A percentile compares a stretch with the other conserved stretches of the same genome.
Conservation (phyloP, 257 asterid genomes). For the Vinca minor region DNA sequence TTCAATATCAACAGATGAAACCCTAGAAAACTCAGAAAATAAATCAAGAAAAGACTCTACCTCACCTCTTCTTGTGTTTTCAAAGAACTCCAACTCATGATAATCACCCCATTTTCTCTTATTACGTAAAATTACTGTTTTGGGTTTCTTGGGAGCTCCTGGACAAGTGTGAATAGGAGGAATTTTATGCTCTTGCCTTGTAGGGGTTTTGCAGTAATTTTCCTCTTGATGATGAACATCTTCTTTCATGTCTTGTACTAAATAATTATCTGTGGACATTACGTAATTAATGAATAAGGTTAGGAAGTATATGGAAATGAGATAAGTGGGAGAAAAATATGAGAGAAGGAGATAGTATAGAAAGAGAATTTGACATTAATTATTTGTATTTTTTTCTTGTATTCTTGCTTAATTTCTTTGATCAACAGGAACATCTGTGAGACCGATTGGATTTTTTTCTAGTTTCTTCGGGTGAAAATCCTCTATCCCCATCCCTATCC, state of each 20-base stretch:
- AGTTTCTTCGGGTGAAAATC: too few relatives aligned
- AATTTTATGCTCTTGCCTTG: constrained; percentile 21
- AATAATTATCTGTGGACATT: constrained; percentile 19
- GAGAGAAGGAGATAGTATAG: not conserved
- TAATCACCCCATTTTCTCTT: constrained; percentile 16
- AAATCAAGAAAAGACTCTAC: constrained; percentile 28
- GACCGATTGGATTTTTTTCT: too few relatives aligned
- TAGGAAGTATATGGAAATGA: not conserved
- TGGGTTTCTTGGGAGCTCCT: constrained; percentile 22
- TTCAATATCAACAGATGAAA: too few relatives aligned
- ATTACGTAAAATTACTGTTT: not conserved
- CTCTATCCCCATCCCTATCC: too few relatives aligned
- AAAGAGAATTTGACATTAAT: not conserved
- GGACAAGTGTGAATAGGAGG: constrained; percentile 24
- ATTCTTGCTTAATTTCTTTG: not conserved
- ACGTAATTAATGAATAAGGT: constrained; percentile 1
- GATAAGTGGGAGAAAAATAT: not conserved
- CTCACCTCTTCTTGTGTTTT: constrained; percentile 23
- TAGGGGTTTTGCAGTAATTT: constrained; percentile 13
- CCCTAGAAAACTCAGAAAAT: constrained; percentile 11
- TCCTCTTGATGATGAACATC: not conserved
- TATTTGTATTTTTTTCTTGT: too few relatives aligned
- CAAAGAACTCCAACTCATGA: constrained; percentile 17
- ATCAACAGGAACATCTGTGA: not conserved
- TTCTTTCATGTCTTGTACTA: not conserved